Evolutionary conservation across 108 stramenopile genomes (phyloP), one percentile per base, ranked within the genome.

Genomic region (Skeletonema costatum): DNA sequence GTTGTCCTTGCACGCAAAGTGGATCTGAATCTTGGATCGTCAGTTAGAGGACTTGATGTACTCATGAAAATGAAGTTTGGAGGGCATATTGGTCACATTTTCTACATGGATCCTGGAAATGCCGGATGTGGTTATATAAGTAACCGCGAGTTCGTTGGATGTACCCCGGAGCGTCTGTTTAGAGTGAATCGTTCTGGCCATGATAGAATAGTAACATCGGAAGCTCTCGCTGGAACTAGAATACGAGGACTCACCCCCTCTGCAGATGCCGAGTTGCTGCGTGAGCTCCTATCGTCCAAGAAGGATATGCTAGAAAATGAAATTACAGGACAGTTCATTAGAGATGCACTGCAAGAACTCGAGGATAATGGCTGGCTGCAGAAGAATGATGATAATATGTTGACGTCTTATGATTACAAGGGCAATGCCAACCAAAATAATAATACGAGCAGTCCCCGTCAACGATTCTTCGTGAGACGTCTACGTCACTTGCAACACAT

Each of bases 151-250:
- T 95, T 95, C 67, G 73, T 96, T 66, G 92, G 92, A 10, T 93
- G 92, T 68, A 86, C 95, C 17, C 95, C 95, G 5, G 95, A 96
- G 76, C 82, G 91, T 11, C 65, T 96, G 17, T 96, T 96, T 77
- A 80, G 79, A 32, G 81, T 94, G 19, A 62, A 60, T 53, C 64
- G 65, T 48, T 66, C 59, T 17, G 81, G 66, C 3, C 58, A 71
- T 39, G 83, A 66, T 25, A 67, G 83, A 77, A 68, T 44, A 39
- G 79, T 94, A 12, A 67, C 79, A 21, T 86, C 92, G 1, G 95
- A 96, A 80, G 95, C 95, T 13, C 77, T 96, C 17, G 95, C 95
- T 14, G 95, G 95, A 16, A 96, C 95, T 3, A 73, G 95, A 41
- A 90, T 88, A 21, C 77, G 95, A 53, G 92, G 95, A 7, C 83